phyloP scores from a whole-genome alignment of 2,329 filamentous ascomycete genomes.

The Magnaporthiopsis incrustans region DNA sequence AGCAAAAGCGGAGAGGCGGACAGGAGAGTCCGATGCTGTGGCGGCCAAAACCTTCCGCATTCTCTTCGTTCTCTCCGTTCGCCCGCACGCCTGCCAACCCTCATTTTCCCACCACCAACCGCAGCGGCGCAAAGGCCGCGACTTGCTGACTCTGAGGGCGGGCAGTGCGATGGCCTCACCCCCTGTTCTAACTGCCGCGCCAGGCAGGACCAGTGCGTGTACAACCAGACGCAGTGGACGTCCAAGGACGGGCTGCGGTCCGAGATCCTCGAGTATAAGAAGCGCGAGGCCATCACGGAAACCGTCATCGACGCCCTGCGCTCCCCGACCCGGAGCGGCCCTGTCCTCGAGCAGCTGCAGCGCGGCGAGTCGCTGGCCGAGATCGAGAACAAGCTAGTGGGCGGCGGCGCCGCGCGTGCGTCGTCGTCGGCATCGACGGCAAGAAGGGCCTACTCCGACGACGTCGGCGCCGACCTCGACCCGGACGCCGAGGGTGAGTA shows the following conservation, averaged over 20 bases:
- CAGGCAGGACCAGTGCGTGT: slow-evolving; percentile 1
- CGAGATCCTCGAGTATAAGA: slow-evolving; percentile 4
- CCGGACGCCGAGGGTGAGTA: not conserved
- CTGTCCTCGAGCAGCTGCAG: slow-evolving; percentile 5
- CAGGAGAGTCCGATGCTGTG: not conserved
- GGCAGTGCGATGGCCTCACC: slow-evolving; percentile 3
- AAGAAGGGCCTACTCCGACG: not conserved
- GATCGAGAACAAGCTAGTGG: slow-evolving; percentile 1
- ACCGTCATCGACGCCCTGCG: slow-evolving; percentile 4
- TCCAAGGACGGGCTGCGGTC: slow-evolving; percentile 7
- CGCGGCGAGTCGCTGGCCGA: slow-evolving; percentile 3
- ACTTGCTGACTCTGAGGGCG: not conserved
- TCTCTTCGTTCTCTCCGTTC: not conserved
- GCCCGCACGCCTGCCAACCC: too few species aligned
- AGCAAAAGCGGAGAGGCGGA: not conserved
- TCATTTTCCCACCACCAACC: not conserved
- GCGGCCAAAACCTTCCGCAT: not conserved
- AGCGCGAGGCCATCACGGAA: not conserved
- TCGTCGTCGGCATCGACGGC: not conserved
- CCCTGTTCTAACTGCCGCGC: slow-evolving; percentile 6
- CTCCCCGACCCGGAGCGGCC: not conserved
- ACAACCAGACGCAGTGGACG: slow-evolving; percentile 1
- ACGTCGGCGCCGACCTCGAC: not conserved
- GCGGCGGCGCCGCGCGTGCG: not conserved
- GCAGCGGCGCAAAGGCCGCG: not conserved